Base-by-base conservation (phyloP, 78 protist species). In the Dictyostelium capitatum region DNA sequence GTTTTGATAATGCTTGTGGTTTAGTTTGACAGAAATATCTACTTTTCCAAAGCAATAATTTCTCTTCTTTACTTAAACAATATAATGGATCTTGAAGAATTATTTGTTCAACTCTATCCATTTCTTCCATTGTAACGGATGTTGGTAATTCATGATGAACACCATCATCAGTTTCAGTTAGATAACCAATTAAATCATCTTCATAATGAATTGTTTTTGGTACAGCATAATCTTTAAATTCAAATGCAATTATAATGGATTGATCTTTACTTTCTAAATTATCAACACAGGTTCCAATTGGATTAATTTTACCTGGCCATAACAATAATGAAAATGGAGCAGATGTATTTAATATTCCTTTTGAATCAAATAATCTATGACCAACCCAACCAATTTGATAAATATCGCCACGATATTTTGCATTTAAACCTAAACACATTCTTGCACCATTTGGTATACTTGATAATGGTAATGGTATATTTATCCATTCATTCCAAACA, bases 1-100 rank as follows among this genome's bases (percentile, higher is more conserved):
- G 84, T 82, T 97, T 97, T 50, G 99, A 84, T 43, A 98, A 96
- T 37, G 98, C 70, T n/a, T 37, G 74, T 15, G 95, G 89, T 12
- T 67, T 75, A 15, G 89, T 91, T 37, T 83, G 84, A 17, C 89
- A 91, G 53, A 57, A 91, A 48, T 81, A 83, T 43, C 96, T 43
- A 28, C 51, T 46, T 9, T 54, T 62, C 96, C 96, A 93, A 41
- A 93, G 7, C 20, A 93, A 30, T 7, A 10, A n/a, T 30, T 57
- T 80, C 37, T 93, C 96, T 8, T 85, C 94, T 41, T 93, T 80
- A 20, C 59, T 47, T 9, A 93, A 64, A 30, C 28, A 25, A 51
- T 93, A 93, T 7, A 93, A 32, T 37, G 96, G 96, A 51, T 93
- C 96, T 65, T 82, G 91, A 17, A 14, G n/a, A 23, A 74, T 73